These are phyloP conservation scores for Penicillium goetzii DNA, from an alignment of 495 filamentous ascomycete genomes.

Conservation along the genomic window DNA sequence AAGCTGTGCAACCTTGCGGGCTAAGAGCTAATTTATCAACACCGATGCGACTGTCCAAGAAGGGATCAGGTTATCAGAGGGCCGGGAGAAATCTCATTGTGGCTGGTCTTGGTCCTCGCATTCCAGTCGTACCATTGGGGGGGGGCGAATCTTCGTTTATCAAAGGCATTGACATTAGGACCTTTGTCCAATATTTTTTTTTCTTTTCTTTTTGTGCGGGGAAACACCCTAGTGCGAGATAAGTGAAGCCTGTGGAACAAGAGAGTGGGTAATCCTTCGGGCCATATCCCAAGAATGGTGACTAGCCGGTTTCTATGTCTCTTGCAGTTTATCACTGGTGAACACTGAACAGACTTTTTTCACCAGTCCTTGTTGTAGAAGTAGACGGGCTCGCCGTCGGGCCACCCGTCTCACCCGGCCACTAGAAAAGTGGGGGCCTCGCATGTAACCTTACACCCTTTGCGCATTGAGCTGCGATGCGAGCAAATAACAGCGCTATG, in stretches of 20 bases:
- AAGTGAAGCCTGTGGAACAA: not conserved
- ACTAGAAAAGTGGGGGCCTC: constrained; percentile 2
- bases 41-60: not conserved
- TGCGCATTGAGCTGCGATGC: not conserved
- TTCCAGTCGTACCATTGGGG: constrained; percentile 16
- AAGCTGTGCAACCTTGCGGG: not conserved
- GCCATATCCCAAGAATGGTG: constrained; percentile 6
- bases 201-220: constrained; percentile 17
- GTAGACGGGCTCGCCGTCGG: constrained; percentile 23
- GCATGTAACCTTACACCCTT: constrained; percentile 28
- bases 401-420: constrained; percentile 18
- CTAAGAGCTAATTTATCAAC: not conserved
- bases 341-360: constrained; percentile 1
- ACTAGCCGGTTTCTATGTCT: not conserved
- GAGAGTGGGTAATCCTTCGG: constrained; percentile 5
- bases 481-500: constrained; percentile 20
- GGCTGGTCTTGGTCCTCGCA: constrained; percentile 18
- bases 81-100: constrained; percentile 10
- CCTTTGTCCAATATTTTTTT: not conserved
- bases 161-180: not conserved
- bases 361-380: not conserved
- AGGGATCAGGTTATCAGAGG: constrained; percentile 12
- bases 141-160: constrained; percentile 12
- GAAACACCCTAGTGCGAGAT: constrained; percentile 8
- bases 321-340: not conserved